Conservation (phyloP, 148 eudicot species). For the Vaccinium vitisidaea region DNA sequence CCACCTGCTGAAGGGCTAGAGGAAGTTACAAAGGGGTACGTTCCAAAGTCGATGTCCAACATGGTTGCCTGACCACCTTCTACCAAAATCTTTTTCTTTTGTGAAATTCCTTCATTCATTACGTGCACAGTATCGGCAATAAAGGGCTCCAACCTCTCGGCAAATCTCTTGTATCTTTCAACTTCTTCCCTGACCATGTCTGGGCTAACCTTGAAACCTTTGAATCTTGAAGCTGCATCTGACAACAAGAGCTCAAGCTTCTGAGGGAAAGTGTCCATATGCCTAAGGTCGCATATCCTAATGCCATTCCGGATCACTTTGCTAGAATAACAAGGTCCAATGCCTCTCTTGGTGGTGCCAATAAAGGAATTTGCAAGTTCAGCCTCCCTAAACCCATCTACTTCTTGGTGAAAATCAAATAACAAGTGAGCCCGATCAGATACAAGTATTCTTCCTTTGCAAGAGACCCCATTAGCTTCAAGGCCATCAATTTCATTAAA, state of each 20-base stretch:
- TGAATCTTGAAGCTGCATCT: conserved; percentile 85
- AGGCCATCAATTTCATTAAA: conserved; percentile 88
- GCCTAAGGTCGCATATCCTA: conserved; percentile 84
- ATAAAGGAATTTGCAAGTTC: conserved; percentile 91
- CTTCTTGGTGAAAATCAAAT: conserved; percentile 81
- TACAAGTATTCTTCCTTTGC: conserved; percentile 81
- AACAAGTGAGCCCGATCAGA: conserved; percentile 95
- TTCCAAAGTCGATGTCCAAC: conserved; percentile 97
- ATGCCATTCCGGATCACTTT: conserved; percentile 89
- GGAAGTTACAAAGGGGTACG: conserved; percentile 94
- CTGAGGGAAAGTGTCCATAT: conserved; percentile 88
- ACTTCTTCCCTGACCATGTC: conserved; percentile 74
- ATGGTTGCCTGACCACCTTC: conserved; percentile 99
- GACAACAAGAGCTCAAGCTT: conserved; percentile 74
- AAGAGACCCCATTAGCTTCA: conserved; percentile 80
- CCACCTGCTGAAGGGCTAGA: conserved; percentile 99
- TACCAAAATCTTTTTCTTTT: conserved; percentile 75
- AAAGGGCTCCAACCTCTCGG: conserved; percentile 91
- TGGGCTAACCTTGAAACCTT: conserved; percentile 62
- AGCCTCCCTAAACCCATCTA: conserved; percentile 90
- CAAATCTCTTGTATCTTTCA: conserved; percentile 79
- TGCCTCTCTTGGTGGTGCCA: conserved; percentile 93
- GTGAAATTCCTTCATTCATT: conserved; percentile 64
- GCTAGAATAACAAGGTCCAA: conserved; percentile 89
- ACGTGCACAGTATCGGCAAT: conserved; percentile 84